These are phyloP conservation scores for Tubosaeta sp. DNA, from an alignment of 768 basidiomycete species.

Conservation along the genomic window DNA sequence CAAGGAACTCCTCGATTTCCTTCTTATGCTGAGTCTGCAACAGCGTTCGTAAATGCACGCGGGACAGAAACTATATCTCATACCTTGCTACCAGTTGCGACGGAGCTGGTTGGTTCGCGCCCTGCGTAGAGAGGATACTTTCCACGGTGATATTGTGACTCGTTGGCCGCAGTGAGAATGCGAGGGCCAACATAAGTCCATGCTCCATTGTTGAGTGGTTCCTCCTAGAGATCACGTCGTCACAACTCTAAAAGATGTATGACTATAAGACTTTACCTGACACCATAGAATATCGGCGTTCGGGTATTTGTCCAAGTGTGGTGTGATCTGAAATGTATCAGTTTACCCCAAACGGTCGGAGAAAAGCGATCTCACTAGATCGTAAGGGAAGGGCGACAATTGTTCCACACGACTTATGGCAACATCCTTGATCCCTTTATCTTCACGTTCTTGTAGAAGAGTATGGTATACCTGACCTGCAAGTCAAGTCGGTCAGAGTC, in stretches of 20 bases:
- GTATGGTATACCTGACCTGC: constrained; percentile 92
- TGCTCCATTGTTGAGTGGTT: constrained; percentile 94
- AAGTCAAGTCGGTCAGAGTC: constrained; percentile 1
- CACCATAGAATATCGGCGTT: constrained; percentile 94
- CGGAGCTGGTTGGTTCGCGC: constrained; percentile 85
- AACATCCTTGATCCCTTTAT: constrained; percentile 85
- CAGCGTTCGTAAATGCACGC: background rate
- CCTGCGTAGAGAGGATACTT: constrained; percentile 93
- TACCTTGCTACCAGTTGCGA: constrained; percentile 90
- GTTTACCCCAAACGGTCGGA: background rate
- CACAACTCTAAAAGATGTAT: background rate
- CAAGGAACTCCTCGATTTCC: constrained; percentile 77
- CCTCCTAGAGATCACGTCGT: constrained; percentile 50
- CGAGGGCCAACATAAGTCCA: constrained; percentile 97
- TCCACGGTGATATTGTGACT: constrained; percentile 86
- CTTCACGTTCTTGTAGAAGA: constrained; percentile 86
- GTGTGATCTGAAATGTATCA: constrained; percentile 57
- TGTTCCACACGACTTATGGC: constrained; percentile 95
- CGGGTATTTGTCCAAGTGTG: constrained; percentile 94
- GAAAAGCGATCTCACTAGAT: constrained; percentile 53
- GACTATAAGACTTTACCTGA: constrained; percentile 45
- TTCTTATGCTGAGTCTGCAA: constrained; percentile 77
- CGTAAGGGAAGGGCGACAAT: constrained; percentile 96
- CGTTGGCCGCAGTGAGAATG: constrained; percentile 87
- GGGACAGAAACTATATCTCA: constrained; percentile 3